phyloP scores from a whole-genome alignment of 257 asterid species.

The Henckelia pumila region DNA sequence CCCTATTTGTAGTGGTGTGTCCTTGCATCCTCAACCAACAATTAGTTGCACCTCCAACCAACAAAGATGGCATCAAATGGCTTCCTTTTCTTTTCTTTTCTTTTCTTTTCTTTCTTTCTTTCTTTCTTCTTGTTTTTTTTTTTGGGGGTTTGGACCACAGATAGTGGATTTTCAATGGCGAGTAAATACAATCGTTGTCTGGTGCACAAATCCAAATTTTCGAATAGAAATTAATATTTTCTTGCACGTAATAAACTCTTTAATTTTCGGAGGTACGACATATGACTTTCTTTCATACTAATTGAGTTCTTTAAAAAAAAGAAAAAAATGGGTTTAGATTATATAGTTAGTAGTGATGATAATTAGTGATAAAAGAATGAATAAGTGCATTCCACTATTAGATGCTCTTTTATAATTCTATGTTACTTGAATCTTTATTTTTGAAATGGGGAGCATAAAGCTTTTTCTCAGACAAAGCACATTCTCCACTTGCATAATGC shows the following conservation, averaged over 20 bases:
- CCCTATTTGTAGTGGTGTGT: conserved; percentile 31
- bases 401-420: background rate
- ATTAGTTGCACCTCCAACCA: conserved; percentile 51
- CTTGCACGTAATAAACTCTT: no score
- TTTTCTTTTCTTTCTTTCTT: no score
- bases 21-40: conserved; percentile 43
- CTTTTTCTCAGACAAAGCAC: conserved; percentile 22
- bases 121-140: background rate
- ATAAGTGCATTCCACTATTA: conserved; percentile 26
- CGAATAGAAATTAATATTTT: background rate
- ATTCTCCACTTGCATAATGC: conserved; percentile 44
- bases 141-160: conserved; percentile 31
- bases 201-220: no score
- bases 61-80: conserved; percentile 36
- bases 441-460: conserved; percentile 29
- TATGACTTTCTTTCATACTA: background rate
- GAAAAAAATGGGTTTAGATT: conserved; percentile 19
- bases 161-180: background rate
- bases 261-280: background rate
- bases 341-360: conserved; percentile 19
- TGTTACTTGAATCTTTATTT: conserved; percentile 16
- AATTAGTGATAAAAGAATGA: conserved; percentile 27
- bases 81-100: no score
- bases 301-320: background rate
- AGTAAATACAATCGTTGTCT: background rate